Percentiles rank a stretch among this genome's conserved stretches.
Evolutionary conservation across 805 yeast species (phyloP).

Genomic region (Pichia phayaonensis): DNA sequence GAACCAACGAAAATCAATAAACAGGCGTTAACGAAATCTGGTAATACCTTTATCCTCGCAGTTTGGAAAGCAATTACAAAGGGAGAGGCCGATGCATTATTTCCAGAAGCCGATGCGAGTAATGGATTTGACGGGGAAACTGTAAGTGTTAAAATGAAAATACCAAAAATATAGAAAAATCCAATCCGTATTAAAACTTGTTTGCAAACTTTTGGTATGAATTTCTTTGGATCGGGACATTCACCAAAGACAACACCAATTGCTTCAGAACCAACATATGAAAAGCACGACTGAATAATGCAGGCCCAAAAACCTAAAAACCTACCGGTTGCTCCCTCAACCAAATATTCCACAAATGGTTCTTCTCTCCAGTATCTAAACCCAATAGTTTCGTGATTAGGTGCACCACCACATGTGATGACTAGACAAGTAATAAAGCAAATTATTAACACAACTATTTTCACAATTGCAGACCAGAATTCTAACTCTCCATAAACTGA

Average conservation of each 20-base stretch:
- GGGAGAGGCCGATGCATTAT: constrained; percentile 54
- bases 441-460: constrained; percentile 33
- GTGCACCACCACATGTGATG: constrained; percentile 44
- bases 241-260: constrained; percentile 43
- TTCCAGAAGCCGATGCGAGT: constrained; percentile 36
- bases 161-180: constrained; percentile 41
- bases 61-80: constrained; percentile 55
- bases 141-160: constrained; percentile 41
- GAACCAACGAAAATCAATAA: too few species aligned
- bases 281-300: constrained; percentile 33
- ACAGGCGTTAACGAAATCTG: constrained; percentile 58
- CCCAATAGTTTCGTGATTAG: constrained; percentile 33
- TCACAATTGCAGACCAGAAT: constrained; percentile 38
- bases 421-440: constrained; percentile 27
- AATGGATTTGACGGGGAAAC: constrained; percentile 42
- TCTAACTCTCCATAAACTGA: constrained; percentile 41
- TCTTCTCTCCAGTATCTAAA: constrained; percentile 25
- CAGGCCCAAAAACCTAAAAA: constrained; percentile 40
- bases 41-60: constrained; percentile 49
- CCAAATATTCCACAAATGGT: constrained; percentile 33
- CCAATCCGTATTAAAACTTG: constrained; percentile 49
- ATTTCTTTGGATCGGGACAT: constrained; percentile 39
- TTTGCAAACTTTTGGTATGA: constrained; percentile 41
- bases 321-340: constrained; percentile 36
- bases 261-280: constrained; percentile 43